Evolutionary conservation across 495 filamentous ascomycete species (phyloP), one percentile per base, ranked within the genome.

Genomic region (Bryoglossum gracile): DNA sequence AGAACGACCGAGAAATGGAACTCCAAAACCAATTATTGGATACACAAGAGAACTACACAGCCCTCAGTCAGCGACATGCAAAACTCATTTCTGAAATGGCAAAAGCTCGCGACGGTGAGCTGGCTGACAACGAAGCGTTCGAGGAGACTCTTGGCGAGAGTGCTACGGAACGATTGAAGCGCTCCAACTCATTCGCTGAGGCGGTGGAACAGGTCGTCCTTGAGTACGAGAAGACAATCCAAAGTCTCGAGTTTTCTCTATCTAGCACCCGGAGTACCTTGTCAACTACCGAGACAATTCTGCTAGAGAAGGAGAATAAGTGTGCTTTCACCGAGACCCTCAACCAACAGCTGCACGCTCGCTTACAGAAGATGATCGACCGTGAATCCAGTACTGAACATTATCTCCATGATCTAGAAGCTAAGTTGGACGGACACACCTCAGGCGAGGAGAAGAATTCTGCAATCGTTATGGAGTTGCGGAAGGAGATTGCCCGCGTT

Each of bases 191-290:
- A 8, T 96, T 97, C 65, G 89, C 91, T 6, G 82, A 92, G 64
- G 89, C 89, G 34, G 90, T 96, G 23, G 94, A 99, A 59, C 84
- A 92, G 61, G 87, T 99, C 33, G 87, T 99, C 13, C 68, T 97
- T 14, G 92, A 99, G 61, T 99, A 99, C 62, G 92, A 99, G 58
- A 96, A 94, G 76, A 99, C 92, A 0, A 97, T 99, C 50, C 88
- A 96, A 62, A 84, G 76, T 55, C 77, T 99, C 21, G 94, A 99
- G 68, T 79, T 87, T 33, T 94, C 89, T 0, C 78, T 99, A 11
- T 89, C 94, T 1, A 92, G 81, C 59, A 97, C 94, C 6, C 78
- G 94, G 36, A 73, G 84, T 37, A 87, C 87, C 9, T 72, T 99
- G 25, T 82, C 94, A 11, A 81, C 66, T 56, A 88, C 82, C 0